These are phyloP conservation scores for Tuber calosporum DNA, from an alignment of 495 filamentous ascomycete genomes.

Conservation along the genomic window DNA sequence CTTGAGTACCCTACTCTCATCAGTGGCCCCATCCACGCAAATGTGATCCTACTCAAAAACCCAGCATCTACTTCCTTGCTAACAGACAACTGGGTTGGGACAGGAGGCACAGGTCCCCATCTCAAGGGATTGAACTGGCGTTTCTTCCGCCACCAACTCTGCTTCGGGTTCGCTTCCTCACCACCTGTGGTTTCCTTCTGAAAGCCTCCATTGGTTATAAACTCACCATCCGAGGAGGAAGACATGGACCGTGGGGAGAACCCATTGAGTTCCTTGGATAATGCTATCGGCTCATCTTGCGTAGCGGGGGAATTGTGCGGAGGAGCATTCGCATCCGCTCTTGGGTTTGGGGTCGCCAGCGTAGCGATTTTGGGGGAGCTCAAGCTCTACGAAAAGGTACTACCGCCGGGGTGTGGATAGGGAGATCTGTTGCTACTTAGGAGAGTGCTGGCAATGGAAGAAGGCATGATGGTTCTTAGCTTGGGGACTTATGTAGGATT, in stretches of 20 bases:
- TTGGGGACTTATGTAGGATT: neutral
- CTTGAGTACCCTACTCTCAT: conserved; percentile 77
- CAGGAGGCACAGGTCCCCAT: conserved; percentile 53
- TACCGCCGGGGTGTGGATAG: neutral
- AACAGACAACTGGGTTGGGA: conserved; percentile 52
- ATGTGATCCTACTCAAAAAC: conserved; percentile 56
- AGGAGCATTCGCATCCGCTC: conserved; percentile 9
- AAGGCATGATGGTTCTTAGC: neutral
- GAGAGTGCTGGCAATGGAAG: neutral
- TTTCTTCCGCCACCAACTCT: conserved; percentile 27
- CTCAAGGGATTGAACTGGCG: conserved; percentile 52
- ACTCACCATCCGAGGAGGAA: conserved; percentile 14
- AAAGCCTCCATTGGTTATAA: neutral
- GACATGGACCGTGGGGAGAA: neutral
- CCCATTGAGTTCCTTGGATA: neutral
- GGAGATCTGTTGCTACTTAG: neutral
- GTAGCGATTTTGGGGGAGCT: conserved; percentile 1
- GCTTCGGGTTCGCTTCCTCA: conserved; percentile 12
- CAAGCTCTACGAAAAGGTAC: neutral
- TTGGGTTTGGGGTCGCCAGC: conserved; percentile 20
- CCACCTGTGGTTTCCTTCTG: conserved; percentile 21
- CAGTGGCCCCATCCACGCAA: conserved; percentile 62
- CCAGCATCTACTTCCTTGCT: conserved; percentile 55
- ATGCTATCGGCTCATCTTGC: neutral
- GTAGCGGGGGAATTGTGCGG: neutral